phyloP scores from a whole-genome alignment of 176 grass and related monocot genomes.

The Zoysia japonica region DNA sequence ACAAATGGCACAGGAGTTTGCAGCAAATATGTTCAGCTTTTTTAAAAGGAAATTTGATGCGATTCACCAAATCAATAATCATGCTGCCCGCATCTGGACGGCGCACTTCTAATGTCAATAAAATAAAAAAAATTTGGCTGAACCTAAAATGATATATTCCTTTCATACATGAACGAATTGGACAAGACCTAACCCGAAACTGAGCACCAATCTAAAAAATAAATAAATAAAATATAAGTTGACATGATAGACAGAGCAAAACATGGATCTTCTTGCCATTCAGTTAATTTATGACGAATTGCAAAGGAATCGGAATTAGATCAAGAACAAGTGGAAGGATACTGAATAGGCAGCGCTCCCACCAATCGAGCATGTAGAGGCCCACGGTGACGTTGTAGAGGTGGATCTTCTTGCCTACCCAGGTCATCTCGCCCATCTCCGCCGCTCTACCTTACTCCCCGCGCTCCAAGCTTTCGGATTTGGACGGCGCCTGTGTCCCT shows the following conservation, averaged over 20 bases:
- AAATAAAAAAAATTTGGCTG: neutral
- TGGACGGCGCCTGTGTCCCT: neutral
- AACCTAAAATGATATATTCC: neutral
- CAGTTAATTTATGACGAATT: neutral
- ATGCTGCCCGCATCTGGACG: neutral
- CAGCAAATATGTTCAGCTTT: neutral
- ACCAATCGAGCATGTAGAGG: conserved; percentile 68
- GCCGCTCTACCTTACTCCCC: neutral
- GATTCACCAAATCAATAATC: neutral
- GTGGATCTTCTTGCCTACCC: conserved; percentile 59
- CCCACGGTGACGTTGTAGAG: conserved; percentile 68
- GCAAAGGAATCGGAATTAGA: neutral
- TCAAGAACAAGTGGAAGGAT: conserved; percentile 36
- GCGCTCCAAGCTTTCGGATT: neutral
- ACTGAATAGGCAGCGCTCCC: conserved; percentile 66
- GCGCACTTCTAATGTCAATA: neutral
- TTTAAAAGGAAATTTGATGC: neutral
- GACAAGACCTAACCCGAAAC: neutral
- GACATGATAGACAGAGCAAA: neutral
- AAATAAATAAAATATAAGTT: neutral
- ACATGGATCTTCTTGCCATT: neutral
- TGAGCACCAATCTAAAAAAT: neutral
- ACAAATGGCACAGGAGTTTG: neutral
- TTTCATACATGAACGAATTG: neutral
- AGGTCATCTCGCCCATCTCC: conserved; percentile 46